Percentiles rank a stretch among this genome's conserved stretches.
phyloP scores from a whole-genome alignment of 352 stramenopile genomes.

The Peronospora farinosa region DNA sequence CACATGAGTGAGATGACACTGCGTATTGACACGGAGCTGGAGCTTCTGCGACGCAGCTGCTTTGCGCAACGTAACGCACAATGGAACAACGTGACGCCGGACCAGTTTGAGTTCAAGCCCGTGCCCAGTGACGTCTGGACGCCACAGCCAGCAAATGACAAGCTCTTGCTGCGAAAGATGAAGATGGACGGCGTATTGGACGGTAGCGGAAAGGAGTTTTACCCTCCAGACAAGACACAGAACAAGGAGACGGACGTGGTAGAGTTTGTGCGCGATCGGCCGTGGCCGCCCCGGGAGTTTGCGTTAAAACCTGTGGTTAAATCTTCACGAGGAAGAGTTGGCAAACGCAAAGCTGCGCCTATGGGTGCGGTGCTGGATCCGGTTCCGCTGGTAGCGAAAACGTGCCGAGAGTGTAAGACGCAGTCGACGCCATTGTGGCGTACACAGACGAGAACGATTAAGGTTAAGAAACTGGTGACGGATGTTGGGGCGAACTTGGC shows the following conservation, averaged over 20 bases:
- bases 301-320: conserved; percentile 49
- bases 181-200: conserved; percentile 29
- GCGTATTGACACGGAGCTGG: conserved; percentile 69
- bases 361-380: conserved; percentile 45
- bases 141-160: conserved; percentile 34
- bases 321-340: conserved; percentile 32
- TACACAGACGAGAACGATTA: conserved; percentile 24
- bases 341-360: conserved; percentile 55
- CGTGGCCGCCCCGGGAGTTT: conserved; percentile 75
- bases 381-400: conserved; percentile 26
- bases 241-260: conserved; percentile 17
- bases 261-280: conserved; percentile 48
- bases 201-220: conserved; percentile 13
- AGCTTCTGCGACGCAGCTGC: conserved; percentile 63
- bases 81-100: conserved; percentile 49
- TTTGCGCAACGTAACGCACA: conserved; percentile 70
- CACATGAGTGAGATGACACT: conserved; percentile 61
- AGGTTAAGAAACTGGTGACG: conserved; percentile 13
- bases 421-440: conserved; percentile 68
- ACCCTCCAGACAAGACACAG: conserved; percentile 13
- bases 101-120: conserved; percentile 38
- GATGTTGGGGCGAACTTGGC: neutral
- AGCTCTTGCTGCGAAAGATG: conserved; percentile 32
- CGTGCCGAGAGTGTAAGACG: conserved; percentile 39
- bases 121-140: conserved; percentile 27